These are phyloP conservation scores for Exophiala bonariae DNA, from an alignment of 2,329 filamentous ascomycete genomes.

Conservation along the genomic window DNA sequence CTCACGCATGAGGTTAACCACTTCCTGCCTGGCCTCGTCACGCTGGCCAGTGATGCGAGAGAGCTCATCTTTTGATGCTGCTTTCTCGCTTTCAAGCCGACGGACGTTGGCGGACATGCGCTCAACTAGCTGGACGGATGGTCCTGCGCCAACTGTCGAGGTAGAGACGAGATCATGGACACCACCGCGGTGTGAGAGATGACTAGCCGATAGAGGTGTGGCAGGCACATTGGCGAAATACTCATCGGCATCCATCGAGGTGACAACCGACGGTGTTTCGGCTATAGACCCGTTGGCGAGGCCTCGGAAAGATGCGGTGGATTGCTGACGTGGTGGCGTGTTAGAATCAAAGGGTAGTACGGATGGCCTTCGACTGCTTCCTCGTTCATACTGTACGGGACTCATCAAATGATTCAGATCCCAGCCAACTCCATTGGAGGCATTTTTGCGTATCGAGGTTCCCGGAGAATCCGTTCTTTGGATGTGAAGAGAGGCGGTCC, in stretches of 20 bases:
- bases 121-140: slow-evolving; percentile 92
- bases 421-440: slow-evolving; percentile 34
- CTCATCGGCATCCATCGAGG: slow-evolving; percentile 51
- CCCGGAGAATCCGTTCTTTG: slow-evolving; percentile 42
- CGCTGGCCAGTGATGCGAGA: slow-evolving; percentile 76
- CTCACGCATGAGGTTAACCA: slow-evolving; percentile 87
- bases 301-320: slow-evolving; percentile 39
- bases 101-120: slow-evolving; percentile 93
- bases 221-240: slow-evolving; percentile 37
- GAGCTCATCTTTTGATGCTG: slow-evolving; percentile 83
- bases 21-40: slow-evolving; percentile 87
- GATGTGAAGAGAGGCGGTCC: slow-evolving; percentile 48
- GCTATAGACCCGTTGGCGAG: slow-evolving; percentile 40
- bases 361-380: slow-evolving; percentile 42
- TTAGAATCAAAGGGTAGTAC: slow-evolving; percentile 40
- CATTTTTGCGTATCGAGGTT: slow-evolving; percentile 38
- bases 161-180: slow-evolving; percentile 84
- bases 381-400: slow-evolving; percentile 32
- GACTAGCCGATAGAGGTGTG: slow-evolving; percentile 39
- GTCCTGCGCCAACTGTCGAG: slow-evolving; percentile 85
- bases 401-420: slow-evolving; percentile 38
- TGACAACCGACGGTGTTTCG: slow-evolving; percentile 47
- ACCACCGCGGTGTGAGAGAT: slow-evolving; percentile 52
- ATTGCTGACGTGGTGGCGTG: slow-evolving; percentile 47
- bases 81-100: slow-evolving; percentile 86